Evolutionary conservation across 805 yeast genomes (phyloP).

Genomic region (Nakazawaea wickerhamii): DNA sequence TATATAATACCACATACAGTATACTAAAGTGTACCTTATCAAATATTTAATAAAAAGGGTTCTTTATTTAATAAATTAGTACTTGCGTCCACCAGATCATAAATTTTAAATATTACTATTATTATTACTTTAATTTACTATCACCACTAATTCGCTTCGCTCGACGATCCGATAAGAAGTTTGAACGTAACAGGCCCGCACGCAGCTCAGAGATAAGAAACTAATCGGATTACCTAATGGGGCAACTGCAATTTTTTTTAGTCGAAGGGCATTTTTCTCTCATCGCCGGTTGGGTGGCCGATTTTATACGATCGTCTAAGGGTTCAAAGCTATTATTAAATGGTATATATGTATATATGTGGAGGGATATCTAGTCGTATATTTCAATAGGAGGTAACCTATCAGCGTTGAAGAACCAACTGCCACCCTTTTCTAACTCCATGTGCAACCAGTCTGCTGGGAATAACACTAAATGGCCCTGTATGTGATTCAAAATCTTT

Average conservation of each 20-base stretch:
- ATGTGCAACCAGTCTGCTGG: slow-evolving; percentile 87
- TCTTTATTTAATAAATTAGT: too few species aligned
- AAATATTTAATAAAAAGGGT: too few species aligned
- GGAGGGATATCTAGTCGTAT: slow-evolving; percentile 73
- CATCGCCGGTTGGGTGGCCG: background rate
- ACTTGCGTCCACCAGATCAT: too few species aligned
- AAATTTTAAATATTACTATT: too few species aligned
- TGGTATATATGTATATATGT: too few species aligned
- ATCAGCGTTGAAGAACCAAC: slow-evolving; percentile 94
- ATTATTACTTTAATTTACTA: too few species aligned
- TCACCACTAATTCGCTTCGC: background rate
- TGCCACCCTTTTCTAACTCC: slow-evolving; percentile 76
- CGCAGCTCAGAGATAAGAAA: background rate
- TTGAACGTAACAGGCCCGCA: background rate
- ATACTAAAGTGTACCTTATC: too few species aligned
- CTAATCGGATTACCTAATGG: background rate
- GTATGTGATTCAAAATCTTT: slow-evolving; percentile 60
- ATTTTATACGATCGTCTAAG: too few species aligned
- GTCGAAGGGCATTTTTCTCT: background rate
- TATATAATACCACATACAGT: too few species aligned
- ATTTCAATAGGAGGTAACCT: slow-evolving; percentile 94
- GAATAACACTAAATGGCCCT: slow-evolving; percentile 86
- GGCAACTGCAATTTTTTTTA: background rate
- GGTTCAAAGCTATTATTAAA: too few species aligned
- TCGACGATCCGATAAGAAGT: background rate